phyloP scores from a whole-genome alignment of 208 protist genomes.

The Borovskyia barvae region DNA sequence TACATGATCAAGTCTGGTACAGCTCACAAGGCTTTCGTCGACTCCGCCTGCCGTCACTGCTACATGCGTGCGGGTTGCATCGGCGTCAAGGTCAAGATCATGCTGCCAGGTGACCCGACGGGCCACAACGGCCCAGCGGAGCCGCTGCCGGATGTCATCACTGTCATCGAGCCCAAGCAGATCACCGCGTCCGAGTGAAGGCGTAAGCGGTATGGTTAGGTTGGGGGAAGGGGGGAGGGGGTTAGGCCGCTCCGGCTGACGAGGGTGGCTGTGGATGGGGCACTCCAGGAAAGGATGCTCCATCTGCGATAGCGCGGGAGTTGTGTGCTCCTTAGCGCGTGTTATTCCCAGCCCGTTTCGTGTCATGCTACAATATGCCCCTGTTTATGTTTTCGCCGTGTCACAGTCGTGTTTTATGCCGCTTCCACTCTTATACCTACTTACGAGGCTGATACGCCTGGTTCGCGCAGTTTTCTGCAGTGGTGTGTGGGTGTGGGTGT shows the following conservation, averaged over 20 bases:
- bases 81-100: conserved; percentile 99
- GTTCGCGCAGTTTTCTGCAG: not conserved
- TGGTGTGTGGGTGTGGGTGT: not conserved
- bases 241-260: too few relatives aligned
- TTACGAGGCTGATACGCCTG: not conserved
- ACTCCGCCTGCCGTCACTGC: conserved; percentile 96
- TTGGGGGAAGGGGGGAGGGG: too few relatives aligned
- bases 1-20: conserved; percentile 99
- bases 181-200: conserved; percentile 30
- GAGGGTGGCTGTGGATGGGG: too few relatives aligned
- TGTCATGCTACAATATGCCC: too few relatives aligned
- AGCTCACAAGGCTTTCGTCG: conserved; percentile 93
- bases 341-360: too few relatives aligned
- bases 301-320: too few relatives aligned
- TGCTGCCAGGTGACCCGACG: conserved; percentile 95
- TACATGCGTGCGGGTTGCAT: conserved; percentile 98
- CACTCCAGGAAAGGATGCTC: too few relatives aligned
- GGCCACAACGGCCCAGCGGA: conserved; percentile 56
- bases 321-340: too few relatives aligned
- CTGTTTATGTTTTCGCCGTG: too few relatives aligned
- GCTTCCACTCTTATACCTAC: too few relatives aligned
- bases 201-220: too few relatives aligned
- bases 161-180: conserved; percentile 70
- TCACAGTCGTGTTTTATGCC: too few relatives aligned
- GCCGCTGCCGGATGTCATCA: conserved; percentile 79